A percentile compares a stretch with the other conserved stretches of the same genome.
Evolutionary conservation across 2,329 filamentous ascomycete genomes (phyloP).

Genomic region (Cryphonectria nitschkei): DNA sequence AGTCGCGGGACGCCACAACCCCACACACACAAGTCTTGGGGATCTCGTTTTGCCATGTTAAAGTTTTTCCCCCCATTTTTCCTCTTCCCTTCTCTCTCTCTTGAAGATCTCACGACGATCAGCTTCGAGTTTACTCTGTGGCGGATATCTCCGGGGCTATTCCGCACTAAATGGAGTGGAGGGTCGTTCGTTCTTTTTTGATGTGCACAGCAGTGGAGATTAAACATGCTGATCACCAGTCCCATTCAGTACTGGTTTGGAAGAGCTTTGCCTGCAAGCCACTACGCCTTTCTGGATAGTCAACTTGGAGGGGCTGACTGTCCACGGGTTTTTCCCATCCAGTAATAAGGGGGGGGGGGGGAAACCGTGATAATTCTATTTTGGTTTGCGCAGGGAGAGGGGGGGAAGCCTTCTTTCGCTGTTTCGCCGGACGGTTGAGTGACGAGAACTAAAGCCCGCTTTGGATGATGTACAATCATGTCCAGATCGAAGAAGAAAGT

Average conservation of each 20-base stretch:
- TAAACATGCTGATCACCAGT: not conserved
- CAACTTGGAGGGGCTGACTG: not conserved
- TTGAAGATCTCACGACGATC: not conserved
- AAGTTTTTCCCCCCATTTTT: not conserved
- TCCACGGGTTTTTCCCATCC: not conserved
- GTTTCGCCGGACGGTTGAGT: not conserved
- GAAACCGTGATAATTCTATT: too few species aligned
- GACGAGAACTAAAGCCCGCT: not conserved
- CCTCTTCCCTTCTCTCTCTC: too few species aligned
- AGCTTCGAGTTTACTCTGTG: not conserved
- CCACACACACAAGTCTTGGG: too few species aligned
- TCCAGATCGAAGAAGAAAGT: not conserved
- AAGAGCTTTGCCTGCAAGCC: not conserved
- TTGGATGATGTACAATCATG: not conserved
- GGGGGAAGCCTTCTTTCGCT: too few species aligned
- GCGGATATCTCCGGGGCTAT: not conserved
- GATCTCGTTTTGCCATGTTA: too few species aligned
- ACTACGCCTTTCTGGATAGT: not conserved
- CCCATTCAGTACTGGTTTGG: not conserved
- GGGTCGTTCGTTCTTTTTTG: not conserved
- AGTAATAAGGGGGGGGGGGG: not conserved
- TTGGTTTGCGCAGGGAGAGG: too few species aligned
- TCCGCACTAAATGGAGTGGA: not conserved
- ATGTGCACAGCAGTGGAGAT: not conserved
- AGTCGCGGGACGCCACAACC: not conserved